Percentiles rank a stretch among this genome's conserved stretches.
Conservation (phyloP, 1,284 basidiomycete genomes). For the Ustilago shanxiensis region DNA sequence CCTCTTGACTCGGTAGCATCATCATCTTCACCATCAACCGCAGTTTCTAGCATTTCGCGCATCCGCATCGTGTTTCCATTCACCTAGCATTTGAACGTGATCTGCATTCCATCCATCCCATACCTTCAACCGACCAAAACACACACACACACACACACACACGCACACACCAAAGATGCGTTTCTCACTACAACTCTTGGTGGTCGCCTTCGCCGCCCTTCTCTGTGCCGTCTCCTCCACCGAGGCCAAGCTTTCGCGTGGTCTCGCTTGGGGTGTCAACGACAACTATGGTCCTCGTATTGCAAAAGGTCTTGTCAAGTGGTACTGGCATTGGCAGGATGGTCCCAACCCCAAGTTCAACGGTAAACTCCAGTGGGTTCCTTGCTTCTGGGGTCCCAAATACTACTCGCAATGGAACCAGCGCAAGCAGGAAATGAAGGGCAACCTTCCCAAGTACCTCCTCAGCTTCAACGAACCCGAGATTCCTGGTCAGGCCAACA, state of each 20-base stretch:
- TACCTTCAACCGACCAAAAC: background rate
- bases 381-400: constrained; percentile 65
- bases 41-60: constrained; percentile 23
- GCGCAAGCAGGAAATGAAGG: constrained; percentile 58
- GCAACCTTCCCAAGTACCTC: constrained; percentile 52
- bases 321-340: constrained; percentile 68
- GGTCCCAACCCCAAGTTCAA: constrained; percentile 46
- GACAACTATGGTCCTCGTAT: constrained; percentile 57
- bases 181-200: constrained; percentile 45
- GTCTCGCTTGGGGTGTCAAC: constrained; percentile 64
- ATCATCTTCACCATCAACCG: constrained; percentile 11
- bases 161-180: constrained; percentile 36
- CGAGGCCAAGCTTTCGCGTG: constrained; percentile 45
- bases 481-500: constrained; percentile 59
- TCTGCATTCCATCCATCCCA: constrained; percentile 21
- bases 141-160: constrained; percentile 5
- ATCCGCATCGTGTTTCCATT: constrained; percentile 19
- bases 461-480: constrained; percentile 68
- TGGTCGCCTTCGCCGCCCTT: constrained; percentile 36
- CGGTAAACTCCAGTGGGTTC: constrained; percentile 58
- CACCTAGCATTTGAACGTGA: constrained; percentile 17
- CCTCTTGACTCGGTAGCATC: constrained; percentile 23
- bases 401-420: constrained; percentile 55
- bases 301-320: constrained; percentile 53
- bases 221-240: constrained; percentile 37